A percentile compares a stretch with the other conserved stretches of the same genome.
phyloP scores from a whole-genome alignment of 306 rosid genomes.

The Glycine latifolia region DNA sequence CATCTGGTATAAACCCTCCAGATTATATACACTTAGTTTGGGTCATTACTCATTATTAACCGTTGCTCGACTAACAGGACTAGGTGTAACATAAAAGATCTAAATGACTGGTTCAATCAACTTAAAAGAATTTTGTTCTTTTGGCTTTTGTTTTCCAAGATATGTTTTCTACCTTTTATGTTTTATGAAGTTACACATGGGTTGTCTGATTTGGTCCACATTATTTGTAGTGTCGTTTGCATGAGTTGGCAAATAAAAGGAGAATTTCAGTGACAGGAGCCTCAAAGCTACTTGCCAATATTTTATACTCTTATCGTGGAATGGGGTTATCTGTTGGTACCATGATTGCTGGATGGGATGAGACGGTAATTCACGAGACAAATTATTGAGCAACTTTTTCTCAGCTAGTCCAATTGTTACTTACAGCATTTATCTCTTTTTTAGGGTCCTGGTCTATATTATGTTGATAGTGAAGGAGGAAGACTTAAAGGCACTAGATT shows the following conservation, averaged over 20 bases:
- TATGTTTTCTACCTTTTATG: not conserved
- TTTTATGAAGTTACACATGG: not conserved
- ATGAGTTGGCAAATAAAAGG: constrained; percentile 89
- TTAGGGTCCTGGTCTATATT: constrained; percentile 96
- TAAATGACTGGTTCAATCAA: not conserved
- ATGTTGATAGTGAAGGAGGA: constrained; percentile 98
- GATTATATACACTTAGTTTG: constrained; percentile 11
- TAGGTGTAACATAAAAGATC: too few species aligned
- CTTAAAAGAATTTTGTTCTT: not conserved
- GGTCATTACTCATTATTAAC: not conserved
- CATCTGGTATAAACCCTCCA: not conserved
- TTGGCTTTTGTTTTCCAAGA: not conserved
- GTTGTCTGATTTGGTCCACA: constrained; percentile 35
- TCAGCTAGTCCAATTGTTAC: not conserved
- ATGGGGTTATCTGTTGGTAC: constrained; percentile 98
- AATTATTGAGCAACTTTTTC: not conserved
- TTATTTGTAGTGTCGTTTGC: constrained; percentile 76
- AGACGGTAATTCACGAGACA: constrained; percentile 68
- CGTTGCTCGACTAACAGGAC: not conserved
- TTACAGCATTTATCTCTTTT: constrained; percentile 8
- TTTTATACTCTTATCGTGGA: constrained; percentile 94
- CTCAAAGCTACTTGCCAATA: constrained; percentile 92
- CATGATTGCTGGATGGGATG: constrained; percentile 99
- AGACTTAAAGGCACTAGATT: constrained; percentile 92
- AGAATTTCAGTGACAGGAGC: constrained; percentile 98